Conservation (phyloP, 2,329 filamentous ascomycete genomes). For the Graphilbum sp. region DNA sequence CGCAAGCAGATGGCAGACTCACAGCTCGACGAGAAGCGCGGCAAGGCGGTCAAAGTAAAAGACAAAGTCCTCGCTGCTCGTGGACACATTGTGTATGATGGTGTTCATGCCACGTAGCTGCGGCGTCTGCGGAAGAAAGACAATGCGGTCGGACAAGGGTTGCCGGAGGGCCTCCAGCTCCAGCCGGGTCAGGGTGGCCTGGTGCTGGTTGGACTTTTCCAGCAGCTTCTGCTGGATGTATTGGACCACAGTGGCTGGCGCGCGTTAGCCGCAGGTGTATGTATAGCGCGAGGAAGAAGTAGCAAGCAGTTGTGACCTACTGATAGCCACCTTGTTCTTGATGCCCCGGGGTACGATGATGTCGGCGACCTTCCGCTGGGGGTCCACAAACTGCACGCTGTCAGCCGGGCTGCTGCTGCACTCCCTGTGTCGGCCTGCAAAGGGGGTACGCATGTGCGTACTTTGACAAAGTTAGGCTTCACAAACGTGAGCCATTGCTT, state of each 20-base stretch:
- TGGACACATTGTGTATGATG: conserved; percentile 67
- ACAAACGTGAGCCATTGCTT: conserved; percentile 97
- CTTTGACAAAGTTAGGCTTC: conserved; percentile 87
- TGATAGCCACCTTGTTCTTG: conserved; percentile 84
- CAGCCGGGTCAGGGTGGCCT: conserved; percentile 59
- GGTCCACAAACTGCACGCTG: conserved; percentile 64
- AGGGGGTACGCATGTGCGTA: conserved; percentile 12
- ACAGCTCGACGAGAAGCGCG: conserved; percentile 69
- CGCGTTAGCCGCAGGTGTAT: not conserved
- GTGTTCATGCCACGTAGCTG: conserved; percentile 84
- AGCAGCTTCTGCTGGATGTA: conserved; percentile 79
- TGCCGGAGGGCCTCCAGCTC: conserved; percentile 56
- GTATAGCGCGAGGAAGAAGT: too few species aligned
- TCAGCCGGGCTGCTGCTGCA: not conserved
- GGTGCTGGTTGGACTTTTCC: conserved; percentile 72
- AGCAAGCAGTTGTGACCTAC: too few species aligned
- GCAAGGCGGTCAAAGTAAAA: conserved; percentile 92
- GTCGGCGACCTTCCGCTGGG: conserved; percentile 81
- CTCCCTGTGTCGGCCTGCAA: not conserved
- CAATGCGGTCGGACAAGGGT: conserved; percentile 58
- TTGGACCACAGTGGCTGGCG: conserved; percentile 75
- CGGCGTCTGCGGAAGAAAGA: conserved; percentile 57
- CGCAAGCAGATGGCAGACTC: conserved; percentile 4
- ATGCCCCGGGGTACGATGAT: conserved; percentile 91
- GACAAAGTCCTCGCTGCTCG: conserved; percentile 76